A percentile compares a stretch with the other conserved stretches of the same genome.
These are phyloP conservation scores for Globomyces sp. DNA, from an alignment of 371 early-diverging fungal species.

Conservation along the genomic window DNA sequence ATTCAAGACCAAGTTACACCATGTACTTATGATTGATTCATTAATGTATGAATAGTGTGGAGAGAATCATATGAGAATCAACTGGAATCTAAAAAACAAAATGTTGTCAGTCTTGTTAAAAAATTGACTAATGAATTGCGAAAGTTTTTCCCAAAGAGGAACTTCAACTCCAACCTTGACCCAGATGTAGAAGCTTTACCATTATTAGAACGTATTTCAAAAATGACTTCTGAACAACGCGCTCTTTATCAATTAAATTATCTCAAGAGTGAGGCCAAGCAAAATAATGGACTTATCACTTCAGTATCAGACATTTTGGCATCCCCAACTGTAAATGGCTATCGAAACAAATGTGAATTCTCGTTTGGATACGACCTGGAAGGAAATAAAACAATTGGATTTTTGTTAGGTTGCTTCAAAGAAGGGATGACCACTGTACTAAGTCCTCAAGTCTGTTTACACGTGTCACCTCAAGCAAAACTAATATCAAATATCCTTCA, in stretches of 20 bases:
- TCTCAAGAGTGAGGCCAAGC: conserved; percentile 19
- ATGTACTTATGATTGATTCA: neutral
- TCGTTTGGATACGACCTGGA: conserved; percentile 65
- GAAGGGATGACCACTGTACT: conserved; percentile 61
- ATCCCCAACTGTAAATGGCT: conserved; percentile 65
- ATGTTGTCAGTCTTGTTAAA: conserved; percentile 25
- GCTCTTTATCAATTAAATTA: conserved; percentile 22
- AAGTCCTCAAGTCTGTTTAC: conserved; percentile 46
- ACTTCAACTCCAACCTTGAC: conserved; percentile 8
- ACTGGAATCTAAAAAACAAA: conserved; percentile 32
- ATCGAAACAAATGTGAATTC: conserved; percentile 83
- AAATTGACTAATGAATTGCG: conserved; percentile 26
- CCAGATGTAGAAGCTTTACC: conserved; percentile 15
- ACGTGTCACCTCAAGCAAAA: conserved; percentile 58
- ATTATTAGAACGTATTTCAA: conserved; percentile 10
- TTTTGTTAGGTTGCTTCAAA: conserved; percentile 64
- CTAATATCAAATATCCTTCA: conserved; percentile 43
- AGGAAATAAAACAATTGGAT: conserved; percentile 65
- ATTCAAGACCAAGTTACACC: conserved; percentile 76
- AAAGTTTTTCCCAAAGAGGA: conserved; percentile 29
- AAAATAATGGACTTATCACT: conserved; percentile 39
- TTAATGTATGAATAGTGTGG: conserved; percentile 33
- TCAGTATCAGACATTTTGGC: conserved; percentile 51
- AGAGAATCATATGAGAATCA: conserved; percentile 45
- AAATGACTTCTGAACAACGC: conserved; percentile 21